Base-by-base conservation (phyloP, 495 filamentous ascomycete genomes). In the Penicillium macrosclerotiorum region DNA sequence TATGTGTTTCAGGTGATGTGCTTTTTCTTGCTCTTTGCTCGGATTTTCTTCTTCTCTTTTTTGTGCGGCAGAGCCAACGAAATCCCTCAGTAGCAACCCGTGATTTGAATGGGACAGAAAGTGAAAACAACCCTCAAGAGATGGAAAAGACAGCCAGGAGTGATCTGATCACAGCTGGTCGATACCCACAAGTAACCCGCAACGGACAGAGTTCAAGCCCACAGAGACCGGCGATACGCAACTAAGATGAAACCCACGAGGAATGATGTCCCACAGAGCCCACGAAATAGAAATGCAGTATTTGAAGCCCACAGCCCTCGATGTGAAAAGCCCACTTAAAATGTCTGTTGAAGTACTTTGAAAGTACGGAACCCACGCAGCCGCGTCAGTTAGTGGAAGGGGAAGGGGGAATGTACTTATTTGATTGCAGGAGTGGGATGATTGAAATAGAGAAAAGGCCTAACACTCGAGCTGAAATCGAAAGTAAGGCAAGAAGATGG, bases 191-290 rank as follows among this genome's bases (percentile, higher is more conserved):
- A 68, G 63, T 62, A 67, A 64, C 65, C 64, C 69, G 60, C 68
- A 72, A 73, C 62, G 57, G 61, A 72, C 68, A 71, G 52, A 68
- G 61, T 67, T 69, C 60, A 74, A 74, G 68, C 71, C 71, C 68
- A 74, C 71, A 72, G 63, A 62, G 66, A 63, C 64, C 69, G 67
- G 63, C 59, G 52, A 70, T 65, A 70, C 60, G 67, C 69, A 66
- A 71, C 60, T 70, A 49, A 63, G 55, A 63, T 63, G 63, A 63
- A 71, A 71, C 66, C 68, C 67, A 70, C 68, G 57, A 66, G 59
- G 55, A 60, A 60, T 41, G 22, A 52, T 48, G 46, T 64, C 62
- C 57, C 60, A 67, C 57, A 67, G 62, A 70, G 63, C 67, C 68
- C 67, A 72, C 67, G 62, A 60, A 61, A 71, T 61, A 55, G 59